phyloP scores from a whole-genome alignment of 306 rosid genomes.

The Cicer judaicum region DNA sequence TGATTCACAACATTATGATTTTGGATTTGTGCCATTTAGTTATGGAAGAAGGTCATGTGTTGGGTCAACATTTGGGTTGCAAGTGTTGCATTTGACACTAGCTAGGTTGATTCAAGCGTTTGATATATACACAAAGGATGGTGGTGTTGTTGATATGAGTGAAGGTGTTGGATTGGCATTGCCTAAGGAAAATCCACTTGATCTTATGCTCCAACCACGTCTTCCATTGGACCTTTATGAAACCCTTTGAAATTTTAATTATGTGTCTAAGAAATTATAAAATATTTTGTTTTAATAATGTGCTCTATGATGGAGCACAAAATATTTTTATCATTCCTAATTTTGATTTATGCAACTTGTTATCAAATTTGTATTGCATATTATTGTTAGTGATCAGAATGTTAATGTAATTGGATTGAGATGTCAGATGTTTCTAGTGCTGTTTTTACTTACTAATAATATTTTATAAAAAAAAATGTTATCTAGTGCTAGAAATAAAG shows the following conservation, averaged over 20 bases:
- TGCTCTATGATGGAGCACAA: not conserved
- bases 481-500: too few species aligned
- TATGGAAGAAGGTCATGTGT: slow-evolving; percentile 57
- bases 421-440: too few species aligned
- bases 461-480: too few species aligned
- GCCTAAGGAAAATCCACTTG: slow-evolving; percentile 47
- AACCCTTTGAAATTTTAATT: slow-evolving; percentile 19
- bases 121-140: slow-evolving; percentile 9
- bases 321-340: not conserved
- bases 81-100: slow-evolving; percentile 49
- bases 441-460: too few species aligned
- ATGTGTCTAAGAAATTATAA: not conserved
- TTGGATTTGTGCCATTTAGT: slow-evolving; percentile 51
- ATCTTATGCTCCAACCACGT: slow-evolving; percentile 47
- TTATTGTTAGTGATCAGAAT: too few species aligned
- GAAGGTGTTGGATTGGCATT: slow-evolving; percentile 56
- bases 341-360: too few species aligned
- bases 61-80: slow-evolving; percentile 47
- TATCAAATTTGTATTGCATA: too few species aligned
- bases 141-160: slow-evolving; percentile 45
- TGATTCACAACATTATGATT: slow-evolving; percentile 33
- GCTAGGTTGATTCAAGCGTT: slow-evolving; percentile 59
- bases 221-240: slow-evolving; percentile 49
- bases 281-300: not conserved
- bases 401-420: too few species aligned